phyloP scores from a whole-genome alignment of 108 stramenopile species.

The Cyclotella choctawhatcheeana region DNA sequence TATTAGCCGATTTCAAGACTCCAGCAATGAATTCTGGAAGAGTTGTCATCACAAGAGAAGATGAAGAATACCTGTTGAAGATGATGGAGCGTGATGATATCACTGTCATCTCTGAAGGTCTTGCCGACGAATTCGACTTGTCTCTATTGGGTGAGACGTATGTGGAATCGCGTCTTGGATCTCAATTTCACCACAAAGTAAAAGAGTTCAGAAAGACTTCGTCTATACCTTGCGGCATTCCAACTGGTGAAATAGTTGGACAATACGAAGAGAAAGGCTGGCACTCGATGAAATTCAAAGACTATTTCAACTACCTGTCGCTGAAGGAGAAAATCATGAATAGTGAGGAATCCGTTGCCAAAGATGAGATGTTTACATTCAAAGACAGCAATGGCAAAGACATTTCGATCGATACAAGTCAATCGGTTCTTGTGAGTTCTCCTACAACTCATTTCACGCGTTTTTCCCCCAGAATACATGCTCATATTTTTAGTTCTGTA shows the following conservation, averaged over 20 bases:
- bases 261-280: conserved; percentile 33
- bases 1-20: neutral
- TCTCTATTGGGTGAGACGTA: conserved; percentile 57
- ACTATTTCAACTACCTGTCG: conserved; percentile 65
- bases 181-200: conserved; percentile 63
- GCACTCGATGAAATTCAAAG: conserved; percentile 63
- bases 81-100: conserved; percentile 1
- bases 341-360: conserved; percentile 2
- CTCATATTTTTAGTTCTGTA: neutral
- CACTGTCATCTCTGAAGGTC: conserved; percentile 53
- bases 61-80: conserved; percentile 6
- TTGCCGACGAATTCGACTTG: conserved; percentile 43
- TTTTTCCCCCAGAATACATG: neutral
- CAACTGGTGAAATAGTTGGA: neutral
- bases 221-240: neutral
- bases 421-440: conserved; percentile 51
- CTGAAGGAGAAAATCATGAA: too few species aligned
- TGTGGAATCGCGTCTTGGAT: conserved; percentile 41
- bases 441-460: neutral
- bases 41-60: neutral
- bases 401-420: conserved; percentile 44
- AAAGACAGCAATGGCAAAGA: conserved; percentile 46
- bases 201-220: conserved; percentile 52
- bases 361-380: conserved; percentile 41
- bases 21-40: neutral